Percentiles rank a stretch among this genome's conserved stretches.
These are phyloP conservation scores for Mycosarcoma maydis DNA, from an alignment of 1,284 basidiomycete genomes.

Conservation along the genomic window DNA sequence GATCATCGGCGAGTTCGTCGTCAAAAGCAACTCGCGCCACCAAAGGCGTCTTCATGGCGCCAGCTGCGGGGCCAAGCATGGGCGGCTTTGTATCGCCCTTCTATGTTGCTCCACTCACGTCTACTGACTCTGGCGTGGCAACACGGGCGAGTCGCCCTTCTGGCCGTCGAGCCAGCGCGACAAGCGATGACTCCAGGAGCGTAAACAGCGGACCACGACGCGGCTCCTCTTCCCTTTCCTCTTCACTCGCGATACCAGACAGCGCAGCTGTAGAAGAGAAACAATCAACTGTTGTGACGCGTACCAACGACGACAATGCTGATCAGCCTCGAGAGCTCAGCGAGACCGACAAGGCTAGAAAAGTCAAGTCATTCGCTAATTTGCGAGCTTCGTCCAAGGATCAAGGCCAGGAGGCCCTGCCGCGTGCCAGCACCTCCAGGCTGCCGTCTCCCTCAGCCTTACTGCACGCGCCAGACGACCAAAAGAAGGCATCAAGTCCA, in stretches of 20 bases:
- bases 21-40: constrained; percentile 24
- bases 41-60: constrained; percentile 37
- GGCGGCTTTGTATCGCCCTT: constrained; percentile 43
- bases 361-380: constrained; percentile 38
- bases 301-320: not conserved
- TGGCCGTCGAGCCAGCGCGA: constrained; percentile 33
- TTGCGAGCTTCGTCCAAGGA: constrained; percentile 13
- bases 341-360: constrained; percentile 31
- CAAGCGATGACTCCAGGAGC: constrained; percentile 40
- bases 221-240: constrained; percentile 23
- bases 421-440: constrained; percentile 31
- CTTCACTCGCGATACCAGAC: too few species aligned
- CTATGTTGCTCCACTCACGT: constrained; percentile 42
- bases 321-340: constrained; percentile 9
- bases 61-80: constrained; percentile 38
- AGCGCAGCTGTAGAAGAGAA: constrained; percentile 1
- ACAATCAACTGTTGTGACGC: not conserved
- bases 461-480: not conserved
- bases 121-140: constrained; percentile 32
- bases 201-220: constrained; percentile 21
- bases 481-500: not conserved
- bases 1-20: constrained; percentile 27
- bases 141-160: constrained; percentile 16
- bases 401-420: constrained; percentile 14
- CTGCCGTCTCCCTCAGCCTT: constrained; percentile 13